Percentiles rank a stretch among this genome's conserved stretches.
Evolutionary conservation across 192 early-diverging fungal genomes (phyloP).

Genomic region (Backusella westeae): DNA sequence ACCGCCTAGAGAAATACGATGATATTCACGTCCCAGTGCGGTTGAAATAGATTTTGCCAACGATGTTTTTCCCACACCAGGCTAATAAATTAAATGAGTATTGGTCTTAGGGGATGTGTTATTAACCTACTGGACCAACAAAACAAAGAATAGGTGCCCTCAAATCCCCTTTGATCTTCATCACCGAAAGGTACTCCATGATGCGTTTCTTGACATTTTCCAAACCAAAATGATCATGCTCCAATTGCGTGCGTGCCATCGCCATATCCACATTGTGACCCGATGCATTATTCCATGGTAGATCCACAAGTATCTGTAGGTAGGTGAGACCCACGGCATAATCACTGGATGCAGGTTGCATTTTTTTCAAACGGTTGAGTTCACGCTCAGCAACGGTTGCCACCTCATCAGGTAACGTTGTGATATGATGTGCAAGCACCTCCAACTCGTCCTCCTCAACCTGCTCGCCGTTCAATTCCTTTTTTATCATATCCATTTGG

Average conservation of each 20-base stretch:
- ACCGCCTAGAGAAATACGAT: conserved; percentile 81
- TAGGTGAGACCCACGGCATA: conserved; percentile 75
- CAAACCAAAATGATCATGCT: conserved; percentile 81
- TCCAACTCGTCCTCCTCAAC: conserved; percentile 48
- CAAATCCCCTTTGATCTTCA: conserved; percentile 70
- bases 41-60: conserved; percentile 77
- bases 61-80: conserved; percentile 79
- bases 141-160: conserved; percentile 79
- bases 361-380: conserved; percentile 61
- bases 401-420: conserved; percentile 58
- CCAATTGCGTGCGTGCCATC: conserved; percentile 59
- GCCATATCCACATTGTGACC: conserved; percentile 66
- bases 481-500: conserved; percentile 79
- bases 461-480: conserved; percentile 62
- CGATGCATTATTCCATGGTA: conserved; percentile 72
- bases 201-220: conserved; percentile 79
- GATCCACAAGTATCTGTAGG: conserved; percentile 67
- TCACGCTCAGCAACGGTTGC: conserved; percentile 59
- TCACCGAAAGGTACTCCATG: conserved; percentile 80
- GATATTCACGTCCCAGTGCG: conserved; percentile 75
- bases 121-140: conserved; percentile 56
- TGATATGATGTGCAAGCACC: conserved; percentile 51
- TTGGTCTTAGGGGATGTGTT: no score
- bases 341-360: conserved; percentile 74
- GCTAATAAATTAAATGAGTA: background rate